phyloP scores from a whole-genome alignment of 805 yeast genomes.

The Starmerella apicola region DNA sequence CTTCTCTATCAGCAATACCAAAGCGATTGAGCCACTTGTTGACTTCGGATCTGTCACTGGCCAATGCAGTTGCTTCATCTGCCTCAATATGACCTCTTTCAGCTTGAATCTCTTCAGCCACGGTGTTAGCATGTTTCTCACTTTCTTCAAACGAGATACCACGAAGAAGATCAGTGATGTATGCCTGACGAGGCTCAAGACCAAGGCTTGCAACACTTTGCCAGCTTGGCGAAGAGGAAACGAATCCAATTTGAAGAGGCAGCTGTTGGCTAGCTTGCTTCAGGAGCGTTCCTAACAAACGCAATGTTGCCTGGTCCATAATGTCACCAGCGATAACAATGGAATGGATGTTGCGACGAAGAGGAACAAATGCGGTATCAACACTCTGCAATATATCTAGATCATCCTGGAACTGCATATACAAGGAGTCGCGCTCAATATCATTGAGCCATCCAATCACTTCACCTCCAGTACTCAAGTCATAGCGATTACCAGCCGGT shows the following conservation, averaged over 20 bases:
- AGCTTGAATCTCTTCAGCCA: slow-evolving; percentile 11
- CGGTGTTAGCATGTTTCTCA: slow-evolving; percentile 12
- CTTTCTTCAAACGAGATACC: slow-evolving; percentile 10
- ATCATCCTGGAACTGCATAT: slow-evolving; percentile 34
- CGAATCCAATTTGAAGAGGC: slow-evolving; percentile 70
- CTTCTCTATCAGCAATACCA: slow-evolving; percentile 29
- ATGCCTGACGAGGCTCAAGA: slow-evolving; percentile 17
- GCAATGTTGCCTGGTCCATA: slow-evolving; percentile 39
- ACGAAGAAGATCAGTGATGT: slow-evolving; percentile 9
- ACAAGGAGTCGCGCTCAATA: slow-evolving; percentile 48
- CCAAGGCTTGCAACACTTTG: slow-evolving; percentile 16
- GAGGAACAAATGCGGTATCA: slow-evolving; percentile 54
- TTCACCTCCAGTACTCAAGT: slow-evolving; percentile 19
- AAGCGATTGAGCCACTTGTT: slow-evolving; percentile 26
- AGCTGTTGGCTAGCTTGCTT: slow-evolving; percentile 35
- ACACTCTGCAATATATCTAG: slow-evolving; percentile 32
- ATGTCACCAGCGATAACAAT: slow-evolving; percentile 57
- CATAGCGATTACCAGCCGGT: slow-evolving; percentile 23
- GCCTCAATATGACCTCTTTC: too few species aligned
- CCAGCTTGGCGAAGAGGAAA: slow-evolving; percentile 41
- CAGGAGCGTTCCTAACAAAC: slow-evolving; percentile 31
- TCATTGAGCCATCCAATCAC: slow-evolving; percentile 65
- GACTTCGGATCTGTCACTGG: too few species aligned
- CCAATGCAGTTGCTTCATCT: not conserved
- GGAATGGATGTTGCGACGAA: slow-evolving; percentile 64